Evolutionary conservation across 345 rosid species (phyloP).

Genomic region (Syzygium aqueum): DNA sequence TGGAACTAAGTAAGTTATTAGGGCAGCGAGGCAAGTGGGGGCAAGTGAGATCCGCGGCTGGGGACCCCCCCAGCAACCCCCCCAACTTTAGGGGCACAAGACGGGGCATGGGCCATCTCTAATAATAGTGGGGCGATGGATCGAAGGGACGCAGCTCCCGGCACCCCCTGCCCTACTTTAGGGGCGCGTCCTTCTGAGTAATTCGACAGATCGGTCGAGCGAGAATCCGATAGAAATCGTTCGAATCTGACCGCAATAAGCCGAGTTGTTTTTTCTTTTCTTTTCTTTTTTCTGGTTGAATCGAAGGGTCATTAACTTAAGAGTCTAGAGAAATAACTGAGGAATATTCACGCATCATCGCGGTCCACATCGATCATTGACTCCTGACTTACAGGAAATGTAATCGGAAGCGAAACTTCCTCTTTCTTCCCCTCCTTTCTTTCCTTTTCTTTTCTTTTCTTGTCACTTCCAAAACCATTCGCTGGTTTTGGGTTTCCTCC

Average conservation of each 20-base stretch:
- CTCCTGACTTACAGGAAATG: background rate
- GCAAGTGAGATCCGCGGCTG: background rate
- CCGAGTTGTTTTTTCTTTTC: background rate
- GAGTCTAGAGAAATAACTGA: background rate
- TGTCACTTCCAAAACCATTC: background rate
- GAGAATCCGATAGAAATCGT: background rate
- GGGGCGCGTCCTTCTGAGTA: background rate
- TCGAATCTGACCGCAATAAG: background rate
- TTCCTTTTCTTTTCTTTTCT: rapidly evolving
- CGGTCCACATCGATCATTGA: background rate
- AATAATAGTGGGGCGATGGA: background rate
- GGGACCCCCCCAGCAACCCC: background rate
- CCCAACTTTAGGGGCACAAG: background rate
- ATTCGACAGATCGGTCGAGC: background rate
- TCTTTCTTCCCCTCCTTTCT: no score
- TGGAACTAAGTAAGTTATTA: background rate
- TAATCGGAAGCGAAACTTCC: background rate
- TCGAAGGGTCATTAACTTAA: background rate
- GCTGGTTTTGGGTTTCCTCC: background rate
- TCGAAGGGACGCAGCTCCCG: background rate
- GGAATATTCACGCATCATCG: background rate
- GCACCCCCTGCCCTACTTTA: background rate
- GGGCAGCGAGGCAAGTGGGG: background rate
- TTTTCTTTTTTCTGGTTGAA: background rate
- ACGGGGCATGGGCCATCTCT: no score